phyloP scores from a whole-genome alignment of 176 grass and related monocot genomes.

The Carex pumila region DNA sequence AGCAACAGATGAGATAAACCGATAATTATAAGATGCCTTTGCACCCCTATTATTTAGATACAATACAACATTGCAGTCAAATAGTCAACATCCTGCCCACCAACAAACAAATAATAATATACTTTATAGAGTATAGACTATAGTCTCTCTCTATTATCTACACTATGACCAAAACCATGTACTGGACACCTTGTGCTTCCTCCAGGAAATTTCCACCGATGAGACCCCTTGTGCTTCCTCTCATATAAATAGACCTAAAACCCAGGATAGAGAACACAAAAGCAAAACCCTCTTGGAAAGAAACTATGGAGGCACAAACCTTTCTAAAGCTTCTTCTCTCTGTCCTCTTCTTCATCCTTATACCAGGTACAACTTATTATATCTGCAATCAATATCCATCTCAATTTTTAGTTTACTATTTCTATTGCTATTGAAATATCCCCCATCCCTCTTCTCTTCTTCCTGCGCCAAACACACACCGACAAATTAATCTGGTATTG shows the following conservation, averaged over 20 bases:
- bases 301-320: conserved; percentile 2
- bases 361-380: conserved; percentile 19
- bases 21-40: too few species aligned
- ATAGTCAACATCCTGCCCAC: too few species aligned
- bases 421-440: neutral
- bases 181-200: neutral
- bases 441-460: neutral
- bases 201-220: neutral
- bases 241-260: neutral
- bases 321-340: conserved; percentile 19
- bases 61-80: too few species aligned
- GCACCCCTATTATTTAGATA: too few species aligned
- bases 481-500: neutral
- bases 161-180: neutral
- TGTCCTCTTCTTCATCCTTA: conserved; percentile 18
- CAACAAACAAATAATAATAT: neutral
- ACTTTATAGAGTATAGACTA: neutral
- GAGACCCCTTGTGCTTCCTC: neutral
- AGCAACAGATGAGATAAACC: too few species aligned
- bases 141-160: neutral
- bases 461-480: neutral
- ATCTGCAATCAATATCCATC: neutral
- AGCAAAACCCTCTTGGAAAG: neutral
- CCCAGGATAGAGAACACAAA: conserved; percentile 1
- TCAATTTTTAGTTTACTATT: neutral